Base-by-base conservation (phyloP, 345 rosid species). In the Anastatica hierochuntica region DNA sequence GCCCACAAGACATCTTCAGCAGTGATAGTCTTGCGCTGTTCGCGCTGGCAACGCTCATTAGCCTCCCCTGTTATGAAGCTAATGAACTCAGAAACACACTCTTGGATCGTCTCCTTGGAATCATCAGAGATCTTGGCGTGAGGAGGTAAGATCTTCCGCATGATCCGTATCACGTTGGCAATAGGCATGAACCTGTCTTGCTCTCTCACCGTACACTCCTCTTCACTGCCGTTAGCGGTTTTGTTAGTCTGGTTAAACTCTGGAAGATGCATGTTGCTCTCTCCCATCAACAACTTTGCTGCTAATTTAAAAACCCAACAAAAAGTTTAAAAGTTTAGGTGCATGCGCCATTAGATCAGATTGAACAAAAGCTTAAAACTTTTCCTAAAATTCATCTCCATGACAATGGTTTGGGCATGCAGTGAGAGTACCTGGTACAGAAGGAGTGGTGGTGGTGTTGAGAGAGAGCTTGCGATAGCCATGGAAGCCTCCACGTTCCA, bases 61-160 rank as follows among this genome's bases (percentile, higher is more conserved):
- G 98, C 98, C 46, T 90, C 98, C 0, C 96, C 96, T 0, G 98
- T 90, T 58, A 90, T 72, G 81, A 90, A 87, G 79, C 96, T 90
- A 77, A 90, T 90, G 85, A 70, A 90, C 78, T 87, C 98, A 0
- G 98, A 90, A 21, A 87, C 96, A 18, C 98, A 90, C 72, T 90
- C 96, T 62, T 90, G 98, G 70, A 90, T 77, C 0, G 95, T 87
- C 64, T 90, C 98, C 77, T 90, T 90, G 30, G 98, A 89, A 1
- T 90, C 96, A 8, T 90, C 98, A 0, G 98, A 84, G 61, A 87
- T 90, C 68, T 87, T 90, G 36, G 96, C 98, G 26, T 90, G 96
- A 0, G 88, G 64, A 2, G 97, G 98, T 10, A 87, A 83, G 71
- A 86, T 79, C 63, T 69, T 77, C 13, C 98, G 86, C 96, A 90